Evolutionary conservation across 768 basidiomycete genomes (phyloP), one percentile per base, ranked within the genome.

Genomic region (Kwoniella heveanensis): DNA sequence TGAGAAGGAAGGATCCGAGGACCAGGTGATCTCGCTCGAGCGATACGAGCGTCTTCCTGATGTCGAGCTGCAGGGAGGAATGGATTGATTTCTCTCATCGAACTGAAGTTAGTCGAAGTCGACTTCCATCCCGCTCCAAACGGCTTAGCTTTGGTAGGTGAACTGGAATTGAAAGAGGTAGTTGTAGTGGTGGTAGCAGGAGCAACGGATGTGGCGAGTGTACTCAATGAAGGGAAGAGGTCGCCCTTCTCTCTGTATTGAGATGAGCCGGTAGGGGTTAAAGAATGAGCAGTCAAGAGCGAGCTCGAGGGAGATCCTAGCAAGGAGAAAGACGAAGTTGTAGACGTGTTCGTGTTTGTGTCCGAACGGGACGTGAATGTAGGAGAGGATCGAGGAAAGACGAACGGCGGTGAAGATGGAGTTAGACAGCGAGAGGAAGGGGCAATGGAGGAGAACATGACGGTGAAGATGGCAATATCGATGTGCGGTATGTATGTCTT

Each of bases 41-140:
- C 4, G 32, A 19, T 9, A 32, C 48, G 30, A n/a, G 47, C n/a
- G 26, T 47, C 53, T 22, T 44, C 10, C 3, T 44, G 10, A 3
- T 44, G 39, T 17, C 19, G 39, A 19, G 39, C 10, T 17, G 51
- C 10, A 15, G 29, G 37, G 44, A 50, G 61, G 54, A 62, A 62
- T 17, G 26, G 17, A 21, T 27, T 44, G n/a, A 24, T 50, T 12
- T 27, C 22, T 19, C 22, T 29, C 27, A 8, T 46, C 6, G 17
- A 48, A 8, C 30, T 10, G 25, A 32, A 21, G 32, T 19, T 24
- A 17, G 39, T 25, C 15, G 53, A 54, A 22, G 60, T 48, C 22
- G 62, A 64, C 27, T 64, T 57, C 62, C 62, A 64, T 10, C 62
- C 62, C 19, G 62, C 62, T 17, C 62, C 62, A 30, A 64, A 64